Evolutionary conservation across 208 protist genomes (phyloP).

Genomic region (Giardia muris): DNA sequence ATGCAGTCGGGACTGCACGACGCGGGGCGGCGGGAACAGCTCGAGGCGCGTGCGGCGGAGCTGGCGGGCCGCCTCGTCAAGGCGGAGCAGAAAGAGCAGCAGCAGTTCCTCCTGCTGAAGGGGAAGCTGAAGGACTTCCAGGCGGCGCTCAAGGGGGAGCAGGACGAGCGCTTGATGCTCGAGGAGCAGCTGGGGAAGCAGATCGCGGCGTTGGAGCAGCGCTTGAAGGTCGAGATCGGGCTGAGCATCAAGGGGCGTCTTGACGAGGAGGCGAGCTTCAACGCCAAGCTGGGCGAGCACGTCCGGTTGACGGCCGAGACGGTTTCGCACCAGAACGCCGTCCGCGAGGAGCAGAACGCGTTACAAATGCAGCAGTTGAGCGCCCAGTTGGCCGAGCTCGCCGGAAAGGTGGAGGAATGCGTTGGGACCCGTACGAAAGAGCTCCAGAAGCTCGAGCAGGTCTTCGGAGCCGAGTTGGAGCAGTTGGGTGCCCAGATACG

Average conservation of each 20-base stretch:
- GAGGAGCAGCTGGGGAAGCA: not conserved
- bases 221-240: not conserved
- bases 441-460: not conserved
- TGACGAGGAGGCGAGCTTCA: not conserved
- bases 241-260: not conserved
- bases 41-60: not conserved
- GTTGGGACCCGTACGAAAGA: not conserved
- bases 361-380: not conserved
- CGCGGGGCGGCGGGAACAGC: not conserved
- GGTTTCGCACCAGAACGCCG: not conserved
- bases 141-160: not conserved
- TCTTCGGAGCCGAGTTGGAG: not conserved
- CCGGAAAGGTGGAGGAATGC: not conserved
- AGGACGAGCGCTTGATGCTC: not conserved
- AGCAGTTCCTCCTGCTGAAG: not conserved
- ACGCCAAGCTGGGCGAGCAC: not conserved
- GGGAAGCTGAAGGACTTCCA: not conserved
- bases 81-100: not conserved
- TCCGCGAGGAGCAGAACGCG: not conserved
- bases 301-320: not conserved
- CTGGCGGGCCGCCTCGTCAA: not conserved
- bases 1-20: slow-evolving; percentile 1
- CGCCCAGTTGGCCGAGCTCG: not conserved
- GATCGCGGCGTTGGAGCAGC: not conserved
- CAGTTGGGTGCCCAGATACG: not conserved